phyloP scores from a whole-genome alignment of 2,329 filamentous ascomycete genomes.

The Sporothrix variecibatus region DNA sequence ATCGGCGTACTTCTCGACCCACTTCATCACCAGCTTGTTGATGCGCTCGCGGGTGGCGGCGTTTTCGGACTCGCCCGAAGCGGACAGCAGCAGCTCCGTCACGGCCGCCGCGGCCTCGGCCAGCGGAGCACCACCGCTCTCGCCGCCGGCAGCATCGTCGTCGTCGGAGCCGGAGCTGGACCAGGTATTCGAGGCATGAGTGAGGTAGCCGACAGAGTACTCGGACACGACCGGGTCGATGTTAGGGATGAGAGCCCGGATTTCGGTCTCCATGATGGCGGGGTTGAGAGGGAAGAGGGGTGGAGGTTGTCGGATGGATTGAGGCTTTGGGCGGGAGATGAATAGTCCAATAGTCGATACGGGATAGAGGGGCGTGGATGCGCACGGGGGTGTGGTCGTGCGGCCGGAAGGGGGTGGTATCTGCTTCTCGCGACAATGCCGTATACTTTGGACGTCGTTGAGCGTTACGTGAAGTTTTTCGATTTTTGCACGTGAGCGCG shows the following conservation, averaged over 20 bases:
- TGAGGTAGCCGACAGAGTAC: slow-evolving; percentile 92
- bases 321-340: background rate
- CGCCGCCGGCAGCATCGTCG: slow-evolving; percentile 60
- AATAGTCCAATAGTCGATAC: no score
- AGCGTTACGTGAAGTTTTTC: slow-evolving; percentile 10
- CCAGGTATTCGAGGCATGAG: slow-evolving; percentile 86
- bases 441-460: background rate
- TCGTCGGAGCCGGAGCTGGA: slow-evolving; percentile 66
- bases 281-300: background rate
- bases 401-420: background rate
- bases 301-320: background rate
- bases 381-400: background rate
- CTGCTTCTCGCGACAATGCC: background rate
- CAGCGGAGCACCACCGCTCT: slow-evolving; percentile 62
- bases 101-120: slow-evolving; percentile 81
- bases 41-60: slow-evolving; percentile 74
- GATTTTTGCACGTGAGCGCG: slow-evolving; percentile 27
- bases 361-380: background rate
- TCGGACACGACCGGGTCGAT: slow-evolving; percentile 88
- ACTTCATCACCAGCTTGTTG: slow-evolving; percentile 81
- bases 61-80: slow-evolving; percentile 75
- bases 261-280: slow-evolving; percentile 80
- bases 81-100: slow-evolving; percentile 86
- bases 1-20: slow-evolving; percentile 77
- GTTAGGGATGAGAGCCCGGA: slow-evolving; percentile 78